Conservation (phyloP, 2,329 filamentous ascomycete species). For the Graphilbum fragrans region DNA sequence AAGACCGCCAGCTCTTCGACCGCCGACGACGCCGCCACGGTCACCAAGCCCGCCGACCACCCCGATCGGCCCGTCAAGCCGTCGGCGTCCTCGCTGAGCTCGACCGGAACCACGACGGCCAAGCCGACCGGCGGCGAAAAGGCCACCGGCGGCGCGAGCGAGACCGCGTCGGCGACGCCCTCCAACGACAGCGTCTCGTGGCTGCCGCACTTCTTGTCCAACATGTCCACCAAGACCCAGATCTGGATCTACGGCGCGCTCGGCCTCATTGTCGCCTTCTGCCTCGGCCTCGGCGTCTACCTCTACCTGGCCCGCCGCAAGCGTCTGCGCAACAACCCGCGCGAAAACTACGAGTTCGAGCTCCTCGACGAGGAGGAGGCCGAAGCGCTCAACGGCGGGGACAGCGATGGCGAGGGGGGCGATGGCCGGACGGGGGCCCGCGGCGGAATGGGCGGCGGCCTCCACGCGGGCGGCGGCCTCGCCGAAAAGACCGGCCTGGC, state of each 20-base stretch:
- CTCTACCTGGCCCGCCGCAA: slow-evolving; percentile 69
- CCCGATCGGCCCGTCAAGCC: slow-evolving; percentile 47
- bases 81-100: background rate
- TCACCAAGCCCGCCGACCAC: slow-evolving; percentile 45
- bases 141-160: background rate
- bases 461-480: background rate
- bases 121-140: background rate
- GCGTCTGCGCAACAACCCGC: slow-evolving; percentile 59
- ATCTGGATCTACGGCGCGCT: slow-evolving; percentile 88
- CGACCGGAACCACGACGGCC: background rate
- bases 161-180: slow-evolving; percentile 18
- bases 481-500: slow-evolving; percentile 24
- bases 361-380: slow-evolving; percentile 75
- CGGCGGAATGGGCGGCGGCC: background rate
- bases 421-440: too few species aligned
- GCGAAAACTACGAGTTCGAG: slow-evolving; percentile 89
- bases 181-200: slow-evolving; percentile 42
- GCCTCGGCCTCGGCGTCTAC: slow-evolving; percentile 67
- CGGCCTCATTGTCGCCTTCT: slow-evolving; percentile 76
- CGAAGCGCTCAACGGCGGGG: slow-evolving; percentile 34
- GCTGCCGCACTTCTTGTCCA: slow-evolving; percentile 80
- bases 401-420: background rate
- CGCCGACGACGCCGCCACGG: slow-evolving; percentile 2
- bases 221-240: slow-evolving; percentile 74
- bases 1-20: slow-evolving; percentile 22